phyloP scores from a whole-genome alignment of 208 protist genomes.

The Crithidia thermophila region DNA sequence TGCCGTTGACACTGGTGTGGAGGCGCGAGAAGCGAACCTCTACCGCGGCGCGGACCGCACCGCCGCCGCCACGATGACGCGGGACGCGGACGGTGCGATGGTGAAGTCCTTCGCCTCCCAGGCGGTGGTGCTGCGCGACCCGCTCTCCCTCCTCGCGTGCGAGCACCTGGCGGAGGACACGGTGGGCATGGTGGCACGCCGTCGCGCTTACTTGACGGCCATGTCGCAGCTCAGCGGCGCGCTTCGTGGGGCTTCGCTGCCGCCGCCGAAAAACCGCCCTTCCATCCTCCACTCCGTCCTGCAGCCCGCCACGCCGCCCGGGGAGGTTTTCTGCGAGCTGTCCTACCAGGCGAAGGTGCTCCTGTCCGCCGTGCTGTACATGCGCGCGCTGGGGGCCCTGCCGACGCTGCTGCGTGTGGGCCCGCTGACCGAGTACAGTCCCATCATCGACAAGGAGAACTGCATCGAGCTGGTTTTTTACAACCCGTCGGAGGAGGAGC shows the following conservation, averaged over 20 bases:
- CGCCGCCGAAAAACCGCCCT: not conserved
- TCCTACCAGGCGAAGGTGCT: slow-evolving; percentile 72
- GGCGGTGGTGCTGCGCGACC: slow-evolving; percentile 55
- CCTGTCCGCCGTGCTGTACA: slow-evolving; percentile 71
- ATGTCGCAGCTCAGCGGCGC: slow-evolving; percentile 14
- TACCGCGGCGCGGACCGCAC: no score
- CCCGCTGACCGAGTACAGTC: slow-evolving; percentile 61
- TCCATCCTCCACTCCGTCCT: slow-evolving; percentile 28
- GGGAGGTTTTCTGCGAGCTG: slow-evolving; percentile 51
- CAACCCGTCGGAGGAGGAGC: slow-evolving; percentile 33
- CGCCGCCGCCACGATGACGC: not conserved
- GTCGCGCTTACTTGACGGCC: slow-evolving; percentile 21
- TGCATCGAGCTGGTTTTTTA: slow-evolving; percentile 86
- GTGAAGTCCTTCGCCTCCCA: slow-evolving; percentile 38
- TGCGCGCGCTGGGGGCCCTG: slow-evolving; percentile 79
- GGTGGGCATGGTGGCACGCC: slow-evolving; percentile 17
- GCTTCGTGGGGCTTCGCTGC: not conserved
- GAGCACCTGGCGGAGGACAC: slow-evolving; percentile 57
- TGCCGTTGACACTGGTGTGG: not conserved
- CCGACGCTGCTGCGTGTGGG: slow-evolving; percentile 73
- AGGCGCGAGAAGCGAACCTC: not conserved
- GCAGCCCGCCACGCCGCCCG: slow-evolving; percentile 26
- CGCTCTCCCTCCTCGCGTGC: slow-evolving; percentile 45
- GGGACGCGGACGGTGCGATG: not conserved
- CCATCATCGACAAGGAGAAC: slow-evolving; percentile 77